Evolutionary conservation across 2,329 filamentous ascomycete species (phyloP).

Genomic region (Fonsecaea monophora): DNA sequence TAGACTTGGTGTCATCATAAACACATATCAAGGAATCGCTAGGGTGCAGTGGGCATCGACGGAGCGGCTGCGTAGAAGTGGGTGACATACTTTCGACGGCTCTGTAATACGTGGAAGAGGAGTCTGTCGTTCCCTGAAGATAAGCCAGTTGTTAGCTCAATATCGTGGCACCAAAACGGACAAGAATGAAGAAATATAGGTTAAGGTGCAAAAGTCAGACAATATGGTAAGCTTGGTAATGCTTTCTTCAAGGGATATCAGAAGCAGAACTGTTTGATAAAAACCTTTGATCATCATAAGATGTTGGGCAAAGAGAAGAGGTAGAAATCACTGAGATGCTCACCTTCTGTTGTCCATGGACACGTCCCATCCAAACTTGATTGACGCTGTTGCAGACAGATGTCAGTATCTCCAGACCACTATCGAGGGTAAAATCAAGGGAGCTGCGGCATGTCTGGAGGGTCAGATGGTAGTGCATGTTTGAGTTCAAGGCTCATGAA

Average conservation of each 20-base stretch:
- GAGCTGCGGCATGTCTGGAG: conserved; percentile 18
- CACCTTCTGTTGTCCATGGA: neutral
- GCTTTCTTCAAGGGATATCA: conserved; percentile 65
- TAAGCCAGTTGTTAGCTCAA: conserved; percentile 4
- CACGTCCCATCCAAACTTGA: neutral
- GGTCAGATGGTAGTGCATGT: conserved; percentile 69
- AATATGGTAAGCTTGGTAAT: conserved; percentile 62
- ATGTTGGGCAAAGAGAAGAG: conserved; percentile 29
- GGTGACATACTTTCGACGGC: conserved; percentile 4
- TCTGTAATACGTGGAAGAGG: neutral
- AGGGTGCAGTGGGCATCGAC: neutral
- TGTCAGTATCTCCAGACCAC: neutral
- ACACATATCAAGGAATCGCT: neutral
- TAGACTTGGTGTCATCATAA: conserved; percentile 67
- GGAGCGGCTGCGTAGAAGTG: neutral
- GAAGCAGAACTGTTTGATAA: conserved; percentile 68
- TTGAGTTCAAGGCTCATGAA: conserved; percentile 62
- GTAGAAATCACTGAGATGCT: neutral
- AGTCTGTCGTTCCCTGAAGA: neutral
- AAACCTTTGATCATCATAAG: conserved; percentile 55
- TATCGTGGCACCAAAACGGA: neutral
- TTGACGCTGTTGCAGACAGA: neutral
- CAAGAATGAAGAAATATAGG: neutral
- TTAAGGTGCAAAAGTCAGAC: conserved; percentile 42
- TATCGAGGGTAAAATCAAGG: neutral